Evolutionary conservation across 208 protist species (phyloP), one percentile per base, ranked within the genome.

Genomic region (Borovskyia barvae): DNA sequence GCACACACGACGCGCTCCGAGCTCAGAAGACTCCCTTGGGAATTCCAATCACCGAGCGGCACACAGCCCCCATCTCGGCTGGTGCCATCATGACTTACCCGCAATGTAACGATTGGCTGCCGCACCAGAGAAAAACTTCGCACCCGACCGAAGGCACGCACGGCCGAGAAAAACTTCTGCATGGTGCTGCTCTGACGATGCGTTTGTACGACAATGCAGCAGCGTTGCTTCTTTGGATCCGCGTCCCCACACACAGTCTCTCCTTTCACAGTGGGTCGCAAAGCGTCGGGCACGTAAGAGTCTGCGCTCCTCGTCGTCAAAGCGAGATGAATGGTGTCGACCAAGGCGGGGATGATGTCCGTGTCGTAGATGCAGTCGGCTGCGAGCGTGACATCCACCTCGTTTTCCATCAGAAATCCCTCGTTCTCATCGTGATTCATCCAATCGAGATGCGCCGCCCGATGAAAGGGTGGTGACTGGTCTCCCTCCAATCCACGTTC

Each of bases 331-430:
- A 94, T 80, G 20, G 79, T 87, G 24, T 40, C 42, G 2, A 88
- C 84, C 37, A 94, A 46, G 24, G 51, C 67, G 20, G 70, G 66
- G 42, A 94, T 85, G 25, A 77, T 65, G 26, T 70, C 51, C 5
- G 78, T 75, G 24, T 91, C 87, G 63, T 94, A 94, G 50, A 94
- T 79, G 57, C 83, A 91, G 70, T 94, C 87, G 8, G 87, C 83
- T 5, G 82, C 84, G 15, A 94, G 55, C 24, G 82, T 61, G 9
- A 94, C 53, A 48, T 91, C 77, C 25, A 65, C 70, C n/a, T 46
- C 46, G 67, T 70, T 78, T 17, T 75, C 60, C 29, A 62, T 48
- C 25, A 93, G 30, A 29, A 80, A 56, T 15, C 52, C 43, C 41
- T 68, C 55, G 28, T 77, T 82, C 22, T 59, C 39, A 7, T 60